Evolutionary conservation across 352 stramenopile species (phyloP), one percentile per base, ranked within the genome.

Genomic region (Thalassiosira livingstoniorum): DNA sequence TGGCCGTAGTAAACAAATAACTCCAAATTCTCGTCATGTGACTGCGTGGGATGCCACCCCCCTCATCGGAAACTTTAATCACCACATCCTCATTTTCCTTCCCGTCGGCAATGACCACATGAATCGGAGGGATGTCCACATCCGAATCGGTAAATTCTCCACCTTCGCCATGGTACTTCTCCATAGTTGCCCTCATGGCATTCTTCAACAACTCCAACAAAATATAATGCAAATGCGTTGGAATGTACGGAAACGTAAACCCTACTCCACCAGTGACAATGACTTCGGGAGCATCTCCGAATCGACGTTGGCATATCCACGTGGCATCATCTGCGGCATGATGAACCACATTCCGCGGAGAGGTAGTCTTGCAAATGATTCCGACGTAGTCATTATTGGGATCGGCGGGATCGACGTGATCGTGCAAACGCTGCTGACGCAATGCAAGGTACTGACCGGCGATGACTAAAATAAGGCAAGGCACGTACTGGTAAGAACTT

Each of bases 21-120:
- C 95, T 98, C 97, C 98, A 99, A 78, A 99, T 99, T 54, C 97
- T 95, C 37, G 96, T 97, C 80, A 99, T 97, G 13, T 99, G 97
- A 43, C 95, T 98, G 42, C 98, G 94, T 31, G 96, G 95, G 84
- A 99, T 99, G 64, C 98, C 98, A 55, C 98, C 98, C 34, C 98
- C 98, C 91, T 99, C 97, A 86, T 99, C 98, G 69, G 95, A 98
- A 65, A 99, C 97, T 92, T 99, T 99, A 71, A 99, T 99, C 34
- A 98, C 98, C 51, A 95, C 91, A 87, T 99, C 98, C 87, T 99
- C 97, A 83, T 99, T 99, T 65, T 98, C 95, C 60, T 98, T 96
- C 73, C 97, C 98, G 84, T 99, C 98, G 0, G 98, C 98, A 89
- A 99, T 99, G 55, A 99, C 96, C 70, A 99, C 97, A 78, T 98